A percentile compares a stretch with the other conserved stretches of the same genome.
Conservation (phyloP, 2,329 filamentous ascomycete species). For the Epichloe sibirici region DNA sequence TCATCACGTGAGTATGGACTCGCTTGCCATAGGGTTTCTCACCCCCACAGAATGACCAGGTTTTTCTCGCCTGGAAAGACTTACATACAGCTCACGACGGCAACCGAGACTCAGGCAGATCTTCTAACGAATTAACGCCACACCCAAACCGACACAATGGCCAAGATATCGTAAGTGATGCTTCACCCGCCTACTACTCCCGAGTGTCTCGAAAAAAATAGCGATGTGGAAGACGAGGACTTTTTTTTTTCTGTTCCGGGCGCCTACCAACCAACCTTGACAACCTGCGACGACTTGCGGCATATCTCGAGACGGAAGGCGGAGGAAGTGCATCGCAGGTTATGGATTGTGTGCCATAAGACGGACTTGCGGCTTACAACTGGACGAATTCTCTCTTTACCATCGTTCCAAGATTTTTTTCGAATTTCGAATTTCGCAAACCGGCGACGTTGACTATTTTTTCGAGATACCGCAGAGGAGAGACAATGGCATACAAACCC, state of each 20-base stretch:
- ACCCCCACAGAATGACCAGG: constrained; percentile 25
- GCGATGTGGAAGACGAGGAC: constrained; percentile 12
- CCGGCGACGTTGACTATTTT: constrained; percentile 2
- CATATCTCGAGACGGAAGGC: constrained; percentile 4
- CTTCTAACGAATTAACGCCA: constrained; percentile 28
- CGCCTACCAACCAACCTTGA: neutral
- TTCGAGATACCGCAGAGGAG: constrained; percentile 1
- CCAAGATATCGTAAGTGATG: constrained; percentile 48
- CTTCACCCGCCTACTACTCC: constrained; percentile 10
- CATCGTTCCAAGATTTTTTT: neutral
- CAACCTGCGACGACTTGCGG: neutral
- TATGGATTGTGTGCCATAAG: neutral
- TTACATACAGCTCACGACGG: constrained; percentile 20
- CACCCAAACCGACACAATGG: constrained; percentile 43
- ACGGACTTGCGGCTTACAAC: neutral
- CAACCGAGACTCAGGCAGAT: constrained; percentile 24
- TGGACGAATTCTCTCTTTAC: neutral
- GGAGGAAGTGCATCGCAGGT: neutral
- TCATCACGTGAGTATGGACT: constrained; percentile 22
- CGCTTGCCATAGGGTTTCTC: constrained; percentile 28
- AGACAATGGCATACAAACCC: neutral
- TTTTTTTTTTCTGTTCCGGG: neutral
- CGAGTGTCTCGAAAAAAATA: constrained; percentile 3
- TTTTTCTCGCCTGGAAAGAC: constrained; percentile 23
- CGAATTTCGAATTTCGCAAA: neutral